phyloP scores from a whole-genome alignment of 2,329 filamentous ascomycete genomes.

The Hymenoscyphus fraxineus region DNA sequence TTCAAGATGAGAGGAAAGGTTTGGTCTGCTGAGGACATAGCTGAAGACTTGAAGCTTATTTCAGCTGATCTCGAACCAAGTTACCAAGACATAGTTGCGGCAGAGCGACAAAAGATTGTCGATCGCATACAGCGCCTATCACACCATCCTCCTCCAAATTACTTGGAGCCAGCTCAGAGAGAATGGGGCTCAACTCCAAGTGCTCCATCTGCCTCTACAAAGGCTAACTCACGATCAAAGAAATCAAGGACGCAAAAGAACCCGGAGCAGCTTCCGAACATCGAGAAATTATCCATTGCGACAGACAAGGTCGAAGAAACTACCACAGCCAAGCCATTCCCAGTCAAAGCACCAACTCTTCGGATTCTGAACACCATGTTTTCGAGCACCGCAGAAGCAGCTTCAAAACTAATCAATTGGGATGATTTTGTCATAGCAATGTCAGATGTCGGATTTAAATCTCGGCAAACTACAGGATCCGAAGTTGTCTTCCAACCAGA shows the following conservation, averaged over 20 bases:
- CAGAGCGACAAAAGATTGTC: slow-evolving; percentile 6
- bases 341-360: slow-evolving; percentile 4
- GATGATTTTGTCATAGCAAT: slow-evolving; percentile 13
- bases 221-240: background rate
- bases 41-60: slow-evolving; percentile 7
- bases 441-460: slow-evolving; percentile 7
- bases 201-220: background rate
- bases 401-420: slow-evolving; percentile 12
- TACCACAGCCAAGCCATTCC: background rate
- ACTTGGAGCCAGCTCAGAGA: background rate
- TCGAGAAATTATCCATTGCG: background rate
- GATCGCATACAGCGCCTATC: slow-evolving; percentile 2
- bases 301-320: background rate
- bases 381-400: background rate
- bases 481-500: slow-evolving; percentile 10
- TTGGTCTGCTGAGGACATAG: slow-evolving; percentile 9
- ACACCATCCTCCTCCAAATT: background rate
- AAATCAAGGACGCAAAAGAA: background rate
- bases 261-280: background rate
- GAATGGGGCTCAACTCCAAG: slow-evolving; percentile 6
- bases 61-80: slow-evolving; percentile 7
- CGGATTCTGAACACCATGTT: slow-evolving; percentile 8
- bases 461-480: slow-evolving; percentile 4
- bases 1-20: slow-evolving; percentile 3
- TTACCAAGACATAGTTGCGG: background rate